Evolutionary conservation across 2,329 filamentous ascomycete species (phyloP).

Genomic region (Blastomyces emzantsi): DNA sequence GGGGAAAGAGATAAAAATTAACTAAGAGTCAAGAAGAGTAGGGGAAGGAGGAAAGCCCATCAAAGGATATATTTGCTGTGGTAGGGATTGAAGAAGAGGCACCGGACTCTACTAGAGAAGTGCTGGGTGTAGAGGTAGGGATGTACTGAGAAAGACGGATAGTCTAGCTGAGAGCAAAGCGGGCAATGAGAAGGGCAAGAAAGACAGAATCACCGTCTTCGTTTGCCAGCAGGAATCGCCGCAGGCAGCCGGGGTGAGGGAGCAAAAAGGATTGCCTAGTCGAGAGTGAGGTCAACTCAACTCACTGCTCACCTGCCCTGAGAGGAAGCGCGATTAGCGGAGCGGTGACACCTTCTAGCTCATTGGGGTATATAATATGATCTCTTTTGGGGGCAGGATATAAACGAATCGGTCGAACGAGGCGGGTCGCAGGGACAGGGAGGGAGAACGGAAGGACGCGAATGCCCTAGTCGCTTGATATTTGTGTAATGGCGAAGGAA

Average conservation of each 20-base stretch:
- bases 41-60: slow-evolving; percentile 14
- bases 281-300: slow-evolving; percentile 8
- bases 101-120: slow-evolving; percentile 4
- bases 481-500: slow-evolving; percentile 16
- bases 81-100: slow-evolving; percentile 11
- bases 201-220: slow-evolving; percentile 25
- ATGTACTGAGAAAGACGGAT: not conserved
- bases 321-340: slow-evolving; percentile 7
- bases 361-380: slow-evolving; percentile 1
- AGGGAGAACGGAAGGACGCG: not conserved
- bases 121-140: slow-evolving; percentile 1
- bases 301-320: not conserved
- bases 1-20: slow-evolving; percentile 11
- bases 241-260: slow-evolving; percentile 20
- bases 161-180: slow-evolving; percentile 11
- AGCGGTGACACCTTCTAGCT: slow-evolving; percentile 1
- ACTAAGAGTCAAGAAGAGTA: slow-evolving; percentile 7
- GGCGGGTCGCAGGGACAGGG: slow-evolving; percentile 10
- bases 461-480: slow-evolving; percentile 1
- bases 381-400: slow-evolving; percentile 25
- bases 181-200: slow-evolving; percentile 11
- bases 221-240: slow-evolving; percentile 28
- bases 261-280: slow-evolving; percentile 3
- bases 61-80: slow-evolving; percentile 8
- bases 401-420: slow-evolving; percentile 14